Evolutionary conservation across 2,329 filamentous ascomycete genomes (phyloP).

Genomic region (Colletotrichum sojae): DNA sequence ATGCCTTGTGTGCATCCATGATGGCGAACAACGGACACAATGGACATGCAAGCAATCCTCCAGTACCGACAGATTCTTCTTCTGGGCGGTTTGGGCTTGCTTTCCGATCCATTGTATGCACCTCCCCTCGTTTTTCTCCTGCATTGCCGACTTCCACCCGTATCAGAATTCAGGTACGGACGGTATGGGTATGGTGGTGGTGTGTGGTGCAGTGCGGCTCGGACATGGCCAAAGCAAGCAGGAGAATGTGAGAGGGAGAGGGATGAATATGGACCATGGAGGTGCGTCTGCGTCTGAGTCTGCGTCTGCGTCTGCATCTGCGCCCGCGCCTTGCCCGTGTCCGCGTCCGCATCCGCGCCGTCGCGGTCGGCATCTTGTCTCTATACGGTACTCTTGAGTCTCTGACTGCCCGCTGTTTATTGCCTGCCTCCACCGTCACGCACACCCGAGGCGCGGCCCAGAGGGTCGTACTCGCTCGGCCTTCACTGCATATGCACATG

Average conservation of each 20-base stretch:
- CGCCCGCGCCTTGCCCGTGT: conserved; percentile 7
- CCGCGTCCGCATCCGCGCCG: conserved; percentile 18
- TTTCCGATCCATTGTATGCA: conserved; percentile 1
- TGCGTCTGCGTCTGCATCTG: neutral
- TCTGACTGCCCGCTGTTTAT: neutral
- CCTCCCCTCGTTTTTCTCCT: conserved; percentile 17
- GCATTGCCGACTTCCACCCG: conserved; percentile 25
- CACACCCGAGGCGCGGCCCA: neutral
- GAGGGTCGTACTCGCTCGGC: conserved; percentile 23
- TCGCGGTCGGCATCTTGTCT: conserved; percentile 28
- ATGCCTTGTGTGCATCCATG: too few relatives aligned
- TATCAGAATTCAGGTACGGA: conserved; percentile 3
- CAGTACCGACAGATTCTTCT: neutral
- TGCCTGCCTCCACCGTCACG: conserved; percentile 4
- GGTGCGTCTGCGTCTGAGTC: conserved; percentile 12
- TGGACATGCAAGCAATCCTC: conserved; percentile 1
- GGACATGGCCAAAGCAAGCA: conserved; percentile 9
- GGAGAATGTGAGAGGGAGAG: neutral
- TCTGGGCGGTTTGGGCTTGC: neutral
- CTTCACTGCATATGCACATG: conserved; percentile 35
- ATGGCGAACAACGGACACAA: too few relatives aligned
- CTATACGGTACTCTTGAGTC: conserved; percentile 9
- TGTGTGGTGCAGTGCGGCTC: neutral
- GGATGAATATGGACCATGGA: conserved; percentile 19
- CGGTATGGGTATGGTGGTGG: too few relatives aligned